A percentile compares a stretch with the other conserved stretches of the same genome.
phyloP scores from a whole-genome alignment of 2,329 filamentous ascomycete genomes.

The Spiromastix sp. region DNA sequence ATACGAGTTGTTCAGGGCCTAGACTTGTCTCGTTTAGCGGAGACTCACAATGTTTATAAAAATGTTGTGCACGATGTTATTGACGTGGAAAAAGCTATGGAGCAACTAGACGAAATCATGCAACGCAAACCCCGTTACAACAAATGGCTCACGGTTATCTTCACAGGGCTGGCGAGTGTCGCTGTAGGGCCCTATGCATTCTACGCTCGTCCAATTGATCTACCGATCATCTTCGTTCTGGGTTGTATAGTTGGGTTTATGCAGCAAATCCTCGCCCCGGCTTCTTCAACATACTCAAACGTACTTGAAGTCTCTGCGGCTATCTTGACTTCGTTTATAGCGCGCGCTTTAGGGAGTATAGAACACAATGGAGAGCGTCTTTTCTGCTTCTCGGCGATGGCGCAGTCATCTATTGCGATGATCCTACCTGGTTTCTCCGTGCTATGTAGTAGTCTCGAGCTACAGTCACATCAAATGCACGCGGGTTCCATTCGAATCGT shows the following conservation, averaged over 20 bases:
- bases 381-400: conserved; percentile 63
- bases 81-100: conserved; percentile 35
- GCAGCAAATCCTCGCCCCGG: conserved; percentile 64
- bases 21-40: conserved; percentile 32
- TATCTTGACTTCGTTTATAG: conserved; percentile 57
- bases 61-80: conserved; percentile 38
- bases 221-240: conserved; percentile 66
- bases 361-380: conserved; percentile 41
- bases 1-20: conserved; percentile 33
- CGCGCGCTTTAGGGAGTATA: conserved; percentile 59
- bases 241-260: conserved; percentile 66
- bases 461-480: conserved; percentile 59
- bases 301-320: conserved; percentile 56
- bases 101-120: conserved; percentile 43
- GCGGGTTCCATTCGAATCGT: conserved; percentile 64
- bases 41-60: conserved; percentile 39
- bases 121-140: conserved; percentile 46
- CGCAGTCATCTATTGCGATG: conserved; percentile 64
- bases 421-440: conserved; percentile 61
- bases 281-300: conserved; percentile 56
- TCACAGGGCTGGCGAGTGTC: conserved; percentile 68
- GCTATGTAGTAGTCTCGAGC: conserved; percentile 51
- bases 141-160: conserved; percentile 45
- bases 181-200: conserved; percentile 74
- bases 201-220: conserved; percentile 62